Base-by-base conservation (phyloP, 345 rosid genomes). In the Salix caprea region DNA sequence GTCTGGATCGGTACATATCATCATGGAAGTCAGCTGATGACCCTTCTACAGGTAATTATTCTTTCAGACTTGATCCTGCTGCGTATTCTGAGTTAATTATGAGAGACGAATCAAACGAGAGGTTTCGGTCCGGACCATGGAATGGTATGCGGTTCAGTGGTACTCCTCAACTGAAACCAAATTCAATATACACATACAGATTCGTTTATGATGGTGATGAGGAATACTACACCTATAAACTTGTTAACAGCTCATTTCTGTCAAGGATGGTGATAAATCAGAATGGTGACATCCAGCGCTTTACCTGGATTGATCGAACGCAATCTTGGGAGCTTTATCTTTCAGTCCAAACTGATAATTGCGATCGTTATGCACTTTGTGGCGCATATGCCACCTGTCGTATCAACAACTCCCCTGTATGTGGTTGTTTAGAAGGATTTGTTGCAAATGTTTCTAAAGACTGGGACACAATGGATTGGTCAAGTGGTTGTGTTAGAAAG, bases 351-450 rank as follows among this genome's bases (percentile, higher is more conserved):
- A 18, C 7, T 2, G 77, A 79, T 36, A 36, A 74, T 3, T 79
- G 82, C 64, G 74, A 74, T 14, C 37, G 26, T 7, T 74, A 79
- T 54, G 48, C 32, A 1, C 16, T 48, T 11, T 78, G 76, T 67
- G 76, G 76, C 7, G 37, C 34, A 26, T 46, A 74, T 69, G 72
- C 60, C 16, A 79, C 42, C 5, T 79, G 82, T 18, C 65, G 70
- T 8, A 42, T 62, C 3, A 61, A 69, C 19, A 28, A 64, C 13
- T 32, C 74, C 9, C 67, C 74, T 0, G 21, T 69, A 3, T 79
- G 82, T 37, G 18, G 13, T 0, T 79, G 82, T n/a, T 39, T 79
- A 6, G 26, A 69, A 1, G 78, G 82, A 32, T 79, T 79, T 36
- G 28, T 16, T 1, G 67, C 82, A 6, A 79, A 79, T n/a, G 16